These are phyloP conservation scores for Pythium pyrilobum DNA, from an alignment of 352 stramenopile genomes.

Conservation along the genomic window DNA sequence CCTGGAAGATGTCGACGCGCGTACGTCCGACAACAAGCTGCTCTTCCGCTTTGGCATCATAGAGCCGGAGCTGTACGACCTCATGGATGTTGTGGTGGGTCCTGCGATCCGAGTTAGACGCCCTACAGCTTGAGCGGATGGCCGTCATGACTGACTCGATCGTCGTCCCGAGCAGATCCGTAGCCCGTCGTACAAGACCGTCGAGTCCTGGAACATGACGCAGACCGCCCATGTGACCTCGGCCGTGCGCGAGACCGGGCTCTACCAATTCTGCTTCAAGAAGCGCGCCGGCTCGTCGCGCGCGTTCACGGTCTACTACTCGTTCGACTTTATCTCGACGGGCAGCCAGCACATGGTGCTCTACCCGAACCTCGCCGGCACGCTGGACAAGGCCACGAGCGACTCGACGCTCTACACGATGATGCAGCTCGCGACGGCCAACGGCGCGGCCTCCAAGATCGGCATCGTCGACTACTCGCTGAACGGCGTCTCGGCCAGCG, in stretches of 20 bases:
- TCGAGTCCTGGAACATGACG: slow-evolving; percentile 47
- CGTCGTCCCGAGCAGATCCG: slow-evolving; percentile 3
- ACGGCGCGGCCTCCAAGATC: slow-evolving; percentile 43
- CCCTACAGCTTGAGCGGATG: no score
- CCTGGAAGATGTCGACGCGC: slow-evolving; percentile 23
- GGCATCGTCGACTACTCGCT: slow-evolving; percentile 71
- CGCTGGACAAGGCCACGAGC: slow-evolving; percentile 39
- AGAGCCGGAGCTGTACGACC: slow-evolving; percentile 22
- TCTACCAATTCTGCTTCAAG: slow-evolving; percentile 77
- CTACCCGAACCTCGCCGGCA: slow-evolving; percentile 57
- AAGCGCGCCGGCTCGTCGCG: slow-evolving; percentile 55
- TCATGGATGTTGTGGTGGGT: slow-evolving; percentile 24
- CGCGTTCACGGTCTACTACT: slow-evolving; percentile 65
- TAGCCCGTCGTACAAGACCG: slow-evolving; percentile 13
- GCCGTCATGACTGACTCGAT: no score
- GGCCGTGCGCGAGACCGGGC: slow-evolving; percentile 60
- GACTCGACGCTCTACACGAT: slow-evolving; percentile 46
- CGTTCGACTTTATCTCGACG: slow-evolving; percentile 77
- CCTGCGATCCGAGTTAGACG: no score
- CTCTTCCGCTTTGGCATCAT: slow-evolving; percentile 31
- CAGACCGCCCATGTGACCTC: slow-evolving; percentile 53
- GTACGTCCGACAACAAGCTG: slow-evolving; percentile 27
- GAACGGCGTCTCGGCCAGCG: slow-evolving; percentile 50
- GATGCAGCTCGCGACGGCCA: slow-evolving; percentile 44
- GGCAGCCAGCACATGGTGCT: slow-evolving; percentile 49